Percentiles rank a stretch among this genome's conserved stretches.
These are phyloP conservation scores for Botrytis medusae DNA, from an alignment of 2,329 filamentous ascomycete species.

Conservation along the genomic window DNA sequence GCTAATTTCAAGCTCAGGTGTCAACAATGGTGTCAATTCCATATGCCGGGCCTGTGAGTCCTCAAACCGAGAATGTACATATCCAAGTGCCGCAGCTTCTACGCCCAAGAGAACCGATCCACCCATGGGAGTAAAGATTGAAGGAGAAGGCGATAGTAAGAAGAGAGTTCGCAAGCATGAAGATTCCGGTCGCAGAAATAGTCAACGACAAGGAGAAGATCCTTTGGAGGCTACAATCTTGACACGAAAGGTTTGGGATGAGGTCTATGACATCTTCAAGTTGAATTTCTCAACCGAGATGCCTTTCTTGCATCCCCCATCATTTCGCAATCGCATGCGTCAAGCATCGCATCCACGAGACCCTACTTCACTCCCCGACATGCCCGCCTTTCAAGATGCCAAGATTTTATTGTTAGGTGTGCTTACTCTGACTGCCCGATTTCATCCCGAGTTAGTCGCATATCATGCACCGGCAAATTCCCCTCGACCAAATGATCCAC, in stretches of 20 bases:
- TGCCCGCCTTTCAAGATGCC: constrained; percentile 44
- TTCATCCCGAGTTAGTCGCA: constrained; percentile 60
- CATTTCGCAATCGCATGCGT: constrained; percentile 55
- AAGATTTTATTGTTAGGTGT: constrained; percentile 64
- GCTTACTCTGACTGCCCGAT: constrained; percentile 67
- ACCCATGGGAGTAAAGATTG: constrained; percentile 35
- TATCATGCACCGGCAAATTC: constrained; percentile 38
- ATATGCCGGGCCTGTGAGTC: constrained; percentile 74
- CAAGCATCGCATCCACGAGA: constrained; percentile 43
- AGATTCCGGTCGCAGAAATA: constrained; percentile 40
- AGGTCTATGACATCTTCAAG: constrained; percentile 69
- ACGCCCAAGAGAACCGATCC: constrained; percentile 36
- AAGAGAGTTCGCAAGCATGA: constrained; percentile 41
- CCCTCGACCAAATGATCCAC: constrained; percentile 45
- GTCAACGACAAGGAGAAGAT: constrained; percentile 52
- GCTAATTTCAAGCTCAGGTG: constrained; percentile 28
- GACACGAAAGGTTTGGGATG: constrained; percentile 64
- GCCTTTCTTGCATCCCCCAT: constrained; percentile 68
- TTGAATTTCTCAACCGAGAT: constrained; percentile 71
- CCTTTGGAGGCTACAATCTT: constrained; percentile 61
- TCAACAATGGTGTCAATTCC: constrained; percentile 68
- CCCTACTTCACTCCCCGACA: constrained; percentile 26
- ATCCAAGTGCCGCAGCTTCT: constrained; percentile 52
- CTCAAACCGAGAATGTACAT: constrained; percentile 69
- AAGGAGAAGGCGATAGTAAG: constrained; percentile 50